A percentile compares a stretch with the other conserved stretches of the same genome.
phyloP scores from a whole-genome alignment of 1,284 basidiomycete species.

The Earliella scabrosa region DNA sequence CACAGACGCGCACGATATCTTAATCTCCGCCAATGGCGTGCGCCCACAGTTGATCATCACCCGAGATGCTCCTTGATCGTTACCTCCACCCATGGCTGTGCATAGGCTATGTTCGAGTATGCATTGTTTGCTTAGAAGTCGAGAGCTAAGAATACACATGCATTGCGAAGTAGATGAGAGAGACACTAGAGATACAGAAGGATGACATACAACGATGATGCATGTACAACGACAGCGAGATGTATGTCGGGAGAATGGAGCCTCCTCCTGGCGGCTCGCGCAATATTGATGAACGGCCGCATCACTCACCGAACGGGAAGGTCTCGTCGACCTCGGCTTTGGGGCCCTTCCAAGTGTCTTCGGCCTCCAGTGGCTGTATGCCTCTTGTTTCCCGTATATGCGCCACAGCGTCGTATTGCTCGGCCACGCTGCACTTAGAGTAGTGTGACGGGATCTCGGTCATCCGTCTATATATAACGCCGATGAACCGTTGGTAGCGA shows the following conservation, averaged over 20 bases:
- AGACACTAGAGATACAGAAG: not conserved
- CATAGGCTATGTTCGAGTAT: too few species aligned
- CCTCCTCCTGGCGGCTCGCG: not conserved
- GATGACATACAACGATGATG: not conserved
- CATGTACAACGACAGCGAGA: too few species aligned
- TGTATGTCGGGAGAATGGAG: too few species aligned
- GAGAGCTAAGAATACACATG: not conserved
- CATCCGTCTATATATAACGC: constrained; percentile 31
- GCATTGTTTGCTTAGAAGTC: too few species aligned
- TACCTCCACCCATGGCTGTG: not conserved
- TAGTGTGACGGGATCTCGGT: constrained; percentile 35
- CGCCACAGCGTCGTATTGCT: constrained; percentile 32
- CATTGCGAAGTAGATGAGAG: too few species aligned
- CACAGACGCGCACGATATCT: too few species aligned
- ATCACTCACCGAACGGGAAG: constrained; percentile 31
- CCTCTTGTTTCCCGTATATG: constrained; percentile 29
- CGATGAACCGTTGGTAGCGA: constrained; percentile 34
- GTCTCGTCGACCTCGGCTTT: constrained; percentile 28
- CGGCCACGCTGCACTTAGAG: constrained; percentile 29
- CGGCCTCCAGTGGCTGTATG: constrained; percentile 28
- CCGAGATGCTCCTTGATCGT: not conserved
- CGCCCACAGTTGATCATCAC: constrained; percentile 1
- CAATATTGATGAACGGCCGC: not conserved
- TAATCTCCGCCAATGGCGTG: constrained; percentile 5
- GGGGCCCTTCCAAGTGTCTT: constrained; percentile 26